Evolutionary conservation across 805 yeast genomes (phyloP).

Genomic region (Starmerella khaoyaiensis): DNA sequence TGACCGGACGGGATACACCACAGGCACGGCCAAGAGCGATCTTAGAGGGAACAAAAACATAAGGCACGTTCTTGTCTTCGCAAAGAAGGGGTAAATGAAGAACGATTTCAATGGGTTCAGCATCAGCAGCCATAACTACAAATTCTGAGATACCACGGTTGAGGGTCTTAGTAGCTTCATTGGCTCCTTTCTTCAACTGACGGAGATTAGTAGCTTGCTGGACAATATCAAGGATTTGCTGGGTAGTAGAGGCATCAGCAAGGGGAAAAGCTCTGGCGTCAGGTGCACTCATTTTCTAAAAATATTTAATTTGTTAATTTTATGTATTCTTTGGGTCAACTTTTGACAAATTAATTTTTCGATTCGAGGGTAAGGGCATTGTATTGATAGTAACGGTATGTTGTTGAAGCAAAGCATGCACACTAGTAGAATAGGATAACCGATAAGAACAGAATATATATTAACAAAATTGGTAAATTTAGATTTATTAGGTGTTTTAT

Average conservation of each 20-base stretch:
- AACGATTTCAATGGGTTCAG: conserved; percentile 97
- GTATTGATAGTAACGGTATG: too few species aligned
- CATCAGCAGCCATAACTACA: conserved; percentile 99
- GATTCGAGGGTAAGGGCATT: too few species aligned
- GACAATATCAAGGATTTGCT: conserved; percentile 93
- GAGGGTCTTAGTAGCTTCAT: conserved; percentile 97
- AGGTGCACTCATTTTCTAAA: conserved; percentile 32
- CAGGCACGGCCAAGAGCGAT: conserved; percentile 99
- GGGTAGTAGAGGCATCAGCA: conserved; percentile 89
- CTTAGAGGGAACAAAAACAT: conserved; percentile 97
- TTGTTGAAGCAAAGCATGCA: too few species aligned
- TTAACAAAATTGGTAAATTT: too few species aligned
- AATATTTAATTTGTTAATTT: too few species aligned
- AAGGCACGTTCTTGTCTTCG: conserved; percentile 99
- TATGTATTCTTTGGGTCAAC: too few species aligned
- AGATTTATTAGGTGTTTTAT: too few species aligned
- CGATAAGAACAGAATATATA: too few species aligned
- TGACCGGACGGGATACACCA: conserved; percentile 99
- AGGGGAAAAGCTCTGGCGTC: conserved; percentile 98
- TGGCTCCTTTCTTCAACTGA: conserved; percentile 99
- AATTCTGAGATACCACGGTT: conserved; percentile 99
- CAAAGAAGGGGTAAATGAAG: conserved; percentile 94
- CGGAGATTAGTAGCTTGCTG: conserved; percentile 97
- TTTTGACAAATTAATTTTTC: too few species aligned
- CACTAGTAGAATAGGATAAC: too few species aligned